Evolutionary conservation across 169 alveolate species (phyloP), one percentile per base, ranked within the genome.

Genomic region (Plasmodium berghei): DNA sequence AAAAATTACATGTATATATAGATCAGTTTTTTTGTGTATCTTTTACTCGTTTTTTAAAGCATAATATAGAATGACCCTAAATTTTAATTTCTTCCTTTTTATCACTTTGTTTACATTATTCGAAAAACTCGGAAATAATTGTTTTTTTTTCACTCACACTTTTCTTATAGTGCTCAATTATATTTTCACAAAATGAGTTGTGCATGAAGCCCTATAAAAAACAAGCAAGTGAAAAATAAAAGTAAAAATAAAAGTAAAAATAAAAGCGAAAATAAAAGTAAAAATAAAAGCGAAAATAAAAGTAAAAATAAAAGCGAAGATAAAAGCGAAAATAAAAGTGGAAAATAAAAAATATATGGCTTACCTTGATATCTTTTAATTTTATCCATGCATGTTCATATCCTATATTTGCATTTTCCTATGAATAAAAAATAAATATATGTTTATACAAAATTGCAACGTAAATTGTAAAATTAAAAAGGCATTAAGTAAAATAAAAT

Each of bases 181-280:
- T 80, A 16, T 80, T 49, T 52, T 67, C 83, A 80, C 90, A 80
- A 40, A 80, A 80, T n/a, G 83, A 42, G 49, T 80, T 80, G 80
- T 66, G 83, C 6, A 63, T 75, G 67, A 63, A 75, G 54, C 49
- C 67, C 89, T 75, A 67, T 9, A 75, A 63, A 75, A 28, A 56
- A 56, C n/a, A 2, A 20, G 28, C 14, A 24, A 42, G 5, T 58
- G 26, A 6, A 71, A 18, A 71, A 28, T 9, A 58, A 26, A 26
- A 71, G 28, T 16, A 72, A 6, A 61, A 72, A 46, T 59, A 1
- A 14, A 14, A n/a, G 24, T 16, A n/a, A 74, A 55, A 22, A 40
- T 59, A 52, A 12, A 9, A 55, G 22, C 54, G 14, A 72, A 14
- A 52, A 55, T 54, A 5, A 72, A n/a, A 75, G 59, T 26, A 58